Conservation (phyloP, 805 yeast genomes). For the Kazachstania kunashirensis region DNA sequence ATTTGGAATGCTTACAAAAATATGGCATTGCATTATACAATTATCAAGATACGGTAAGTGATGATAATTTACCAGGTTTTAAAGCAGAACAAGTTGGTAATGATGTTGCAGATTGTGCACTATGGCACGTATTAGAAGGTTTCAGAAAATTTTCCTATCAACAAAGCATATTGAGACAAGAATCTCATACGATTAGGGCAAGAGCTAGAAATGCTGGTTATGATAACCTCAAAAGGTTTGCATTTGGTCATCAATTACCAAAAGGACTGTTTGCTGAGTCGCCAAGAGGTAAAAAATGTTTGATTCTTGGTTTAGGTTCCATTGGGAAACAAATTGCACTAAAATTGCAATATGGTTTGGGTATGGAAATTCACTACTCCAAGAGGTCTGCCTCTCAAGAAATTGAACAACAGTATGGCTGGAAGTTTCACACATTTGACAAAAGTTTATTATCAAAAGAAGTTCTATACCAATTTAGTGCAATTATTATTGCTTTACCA, state of each 20-base stretch:
- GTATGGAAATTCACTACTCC: constrained; percentile 50
- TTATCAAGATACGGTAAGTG: constrained; percentile 20
- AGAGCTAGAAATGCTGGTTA: constrained; percentile 26
- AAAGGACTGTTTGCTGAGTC: constrained; percentile 31
- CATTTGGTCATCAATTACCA: constrained; percentile 32
- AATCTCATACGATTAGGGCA: constrained; percentile 34
- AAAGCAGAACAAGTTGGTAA: constrained; percentile 39
- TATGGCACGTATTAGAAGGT: constrained; percentile 45
- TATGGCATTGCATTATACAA: constrained; percentile 39
- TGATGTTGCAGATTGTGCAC: constrained; percentile 56
- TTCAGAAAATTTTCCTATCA: constrained; percentile 42
- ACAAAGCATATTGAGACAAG: constrained; percentile 18
- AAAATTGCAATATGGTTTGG: constrained; percentile 39
- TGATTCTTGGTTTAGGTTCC: constrained; percentile 52
- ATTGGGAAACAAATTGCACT: constrained; percentile 48
- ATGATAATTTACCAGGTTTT: constrained; percentile 1
- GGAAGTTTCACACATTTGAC: constrained; percentile 31
- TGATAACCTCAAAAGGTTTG: constrained; percentile 13
- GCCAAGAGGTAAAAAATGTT: constrained; percentile 44
- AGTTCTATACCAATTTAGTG: constrained; percentile 35
- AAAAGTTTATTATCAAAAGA: constrained; percentile 22
- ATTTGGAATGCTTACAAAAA: constrained; percentile 33
- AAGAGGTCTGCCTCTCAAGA: constrained; percentile 34
- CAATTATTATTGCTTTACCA: constrained; percentile 49
- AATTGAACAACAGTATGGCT: constrained; percentile 20